These are phyloP conservation scores for Elongisporangium undulatum DNA, from an alignment of 352 stramenopile species.

Conservation along the genomic window DNA sequence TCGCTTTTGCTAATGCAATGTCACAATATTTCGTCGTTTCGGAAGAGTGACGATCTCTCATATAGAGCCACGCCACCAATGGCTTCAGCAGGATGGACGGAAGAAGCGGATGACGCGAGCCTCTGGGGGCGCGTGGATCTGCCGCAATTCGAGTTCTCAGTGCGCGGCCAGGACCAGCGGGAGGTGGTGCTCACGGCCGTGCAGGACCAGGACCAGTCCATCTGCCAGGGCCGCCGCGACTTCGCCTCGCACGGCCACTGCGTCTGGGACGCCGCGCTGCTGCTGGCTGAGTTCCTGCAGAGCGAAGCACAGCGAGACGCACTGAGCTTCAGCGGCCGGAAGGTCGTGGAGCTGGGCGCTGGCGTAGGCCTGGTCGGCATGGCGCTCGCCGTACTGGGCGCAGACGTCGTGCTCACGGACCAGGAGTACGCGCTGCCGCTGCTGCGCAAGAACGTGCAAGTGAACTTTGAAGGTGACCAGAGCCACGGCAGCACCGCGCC, in stretches of 20 bases:
- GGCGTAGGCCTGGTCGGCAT: conserved; percentile 51
- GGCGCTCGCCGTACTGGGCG: conserved; percentile 34
- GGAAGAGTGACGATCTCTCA: not conserved
- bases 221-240: conserved; percentile 23
- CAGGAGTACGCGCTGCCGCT: conserved; percentile 46
- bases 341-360: conserved; percentile 37
- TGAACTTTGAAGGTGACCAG: conserved; percentile 24
- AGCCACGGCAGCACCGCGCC: conserved; percentile 7
- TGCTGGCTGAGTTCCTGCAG: conserved; percentile 47
- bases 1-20: no score
- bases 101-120: conserved; percentile 5
- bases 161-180: conserved; percentile 1
- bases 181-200: conserved; percentile 22
- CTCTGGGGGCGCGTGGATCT: conserved; percentile 32
- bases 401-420: conserved; percentile 37
- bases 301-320: conserved; percentile 2
- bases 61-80: not conserved
- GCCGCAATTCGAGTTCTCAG: conserved; percentile 28
- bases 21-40: not conserved
- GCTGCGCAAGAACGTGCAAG: conserved; percentile 36
- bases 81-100: not conserved
- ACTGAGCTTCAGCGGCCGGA: conserved; percentile 14
- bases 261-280: conserved; percentile 51
- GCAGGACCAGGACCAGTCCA: conserved; percentile 29
- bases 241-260: conserved; percentile 53